Evolutionary conservation across 768 basidiomycete genomes (phyloP).

Genomic region (Mycena latifolia): DNA sequence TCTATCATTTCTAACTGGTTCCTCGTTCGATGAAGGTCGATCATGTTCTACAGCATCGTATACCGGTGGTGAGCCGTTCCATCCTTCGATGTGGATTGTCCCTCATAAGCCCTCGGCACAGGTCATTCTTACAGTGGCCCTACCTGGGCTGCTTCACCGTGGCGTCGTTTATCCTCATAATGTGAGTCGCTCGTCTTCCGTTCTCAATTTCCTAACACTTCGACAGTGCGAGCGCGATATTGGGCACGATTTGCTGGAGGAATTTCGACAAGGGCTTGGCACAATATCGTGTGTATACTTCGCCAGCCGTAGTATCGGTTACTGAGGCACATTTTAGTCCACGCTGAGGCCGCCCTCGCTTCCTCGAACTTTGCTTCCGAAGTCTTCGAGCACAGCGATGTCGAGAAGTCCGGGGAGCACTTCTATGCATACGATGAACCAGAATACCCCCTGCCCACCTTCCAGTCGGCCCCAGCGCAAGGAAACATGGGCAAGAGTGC

Average conservation of each 20-base stretch:
- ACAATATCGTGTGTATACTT: conserved; percentile 61
- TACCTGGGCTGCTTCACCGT: conserved; percentile 61
- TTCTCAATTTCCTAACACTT: conserved; percentile 44
- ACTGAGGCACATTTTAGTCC: conserved; percentile 45
- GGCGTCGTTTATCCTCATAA: conserved; percentile 56
- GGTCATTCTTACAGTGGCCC: conserved; percentile 62
- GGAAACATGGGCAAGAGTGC: too few species aligned
- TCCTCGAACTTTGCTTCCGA: conserved; percentile 53
- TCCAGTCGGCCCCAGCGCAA: conserved; percentile 8
- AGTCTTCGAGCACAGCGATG: conserved; percentile 50
- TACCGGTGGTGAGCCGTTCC: conserved; percentile 54
- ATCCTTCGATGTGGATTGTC: conserved; percentile 4
- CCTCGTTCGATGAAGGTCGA: conserved; percentile 19
- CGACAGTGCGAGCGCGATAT: conserved; percentile 52
- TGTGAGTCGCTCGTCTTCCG: conserved; percentile 27
- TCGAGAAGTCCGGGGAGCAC: conserved; percentile 28
- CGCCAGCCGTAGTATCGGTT: conserved; percentile 15
- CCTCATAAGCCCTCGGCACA: conserved; percentile 34
- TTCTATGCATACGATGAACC: conserved; percentile 23
- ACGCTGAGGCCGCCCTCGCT: conserved; percentile 54
- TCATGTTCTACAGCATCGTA: conserved; percentile 61
- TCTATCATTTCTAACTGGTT: too few species aligned
- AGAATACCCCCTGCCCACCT: conserved; percentile 27
- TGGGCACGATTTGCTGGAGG: conserved; percentile 62
- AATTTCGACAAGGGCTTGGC: conserved; percentile 69